phyloP scores from a whole-genome alignment of 2,329 filamentous ascomycete genomes.

The Hymenoscyphus fraxineus region DNA sequence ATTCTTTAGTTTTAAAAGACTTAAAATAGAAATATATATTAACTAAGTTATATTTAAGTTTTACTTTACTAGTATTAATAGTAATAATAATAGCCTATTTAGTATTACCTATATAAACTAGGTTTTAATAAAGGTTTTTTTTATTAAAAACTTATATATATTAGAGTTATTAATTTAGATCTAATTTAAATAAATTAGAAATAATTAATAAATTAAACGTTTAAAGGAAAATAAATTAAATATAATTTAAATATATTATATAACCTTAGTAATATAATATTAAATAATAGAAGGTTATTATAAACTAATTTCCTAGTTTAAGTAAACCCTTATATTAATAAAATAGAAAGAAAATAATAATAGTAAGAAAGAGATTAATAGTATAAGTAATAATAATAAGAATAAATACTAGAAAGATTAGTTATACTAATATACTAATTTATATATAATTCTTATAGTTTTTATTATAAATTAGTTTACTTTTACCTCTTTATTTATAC shows the following conservation, averaged over 20 bases:
- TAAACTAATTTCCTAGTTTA: too few relatives aligned
- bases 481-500: too few relatives aligned
- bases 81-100: not conserved
- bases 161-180: too few relatives aligned
- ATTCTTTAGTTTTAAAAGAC: not conserved
- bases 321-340: not conserved
- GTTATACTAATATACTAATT: not conserved
- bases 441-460: not conserved
- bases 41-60: not conserved
- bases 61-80: not conserved
- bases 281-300: not conserved
- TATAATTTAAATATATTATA: not conserved
- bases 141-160: too few relatives aligned
- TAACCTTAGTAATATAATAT: not conserved
- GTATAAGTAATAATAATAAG: not conserved
- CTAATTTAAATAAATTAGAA: too few relatives aligned
- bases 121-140: too few relatives aligned
- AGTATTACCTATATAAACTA: too few relatives aligned
- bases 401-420: not conserved
- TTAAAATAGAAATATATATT: not conserved
- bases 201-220: not conserved
- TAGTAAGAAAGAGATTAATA: not conserved
- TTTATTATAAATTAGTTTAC: not conserved
- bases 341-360: not conserved
- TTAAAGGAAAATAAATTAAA: not conserved